Evolutionary conservation across 1,139 yeast species (phyloP).

Genomic region (Blastobotrys persicus): DNA sequence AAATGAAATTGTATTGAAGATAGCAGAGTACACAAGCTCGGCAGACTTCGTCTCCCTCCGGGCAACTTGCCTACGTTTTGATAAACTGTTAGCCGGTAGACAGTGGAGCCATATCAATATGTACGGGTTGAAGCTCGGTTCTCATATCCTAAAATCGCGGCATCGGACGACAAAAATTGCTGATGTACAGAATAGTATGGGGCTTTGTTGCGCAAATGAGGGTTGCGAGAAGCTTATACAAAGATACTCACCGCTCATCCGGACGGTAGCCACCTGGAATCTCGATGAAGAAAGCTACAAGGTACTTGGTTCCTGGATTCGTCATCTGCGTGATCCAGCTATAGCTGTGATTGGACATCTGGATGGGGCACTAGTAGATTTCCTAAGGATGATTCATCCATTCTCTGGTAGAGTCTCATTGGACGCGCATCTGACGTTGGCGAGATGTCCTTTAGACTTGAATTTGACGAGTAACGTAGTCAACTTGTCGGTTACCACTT

Average conservation of each 20-base stretch:
- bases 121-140: not conserved
- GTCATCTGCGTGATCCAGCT: not conserved
- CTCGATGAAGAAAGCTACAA: not conserved
- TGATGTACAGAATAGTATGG: not conserved
- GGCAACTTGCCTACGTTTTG: not conserved
- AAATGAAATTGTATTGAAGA: not conserved
- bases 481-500: not conserved
- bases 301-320: not conserved
- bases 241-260: slow-evolving; percentile 1
- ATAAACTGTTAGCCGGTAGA: not conserved
- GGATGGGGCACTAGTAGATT: not conserved
- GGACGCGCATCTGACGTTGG: not conserved
- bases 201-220: not conserved
- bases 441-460: not conserved
- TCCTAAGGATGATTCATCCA: not conserved
- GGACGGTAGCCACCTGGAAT: not conserved
- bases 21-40: not conserved
- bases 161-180: too few species aligned
- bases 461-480: not conserved
- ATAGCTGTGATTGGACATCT: not conserved
- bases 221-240: not conserved
- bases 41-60: slow-evolving; percentile 6
- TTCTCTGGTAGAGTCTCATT: not conserved
- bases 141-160: too few species aligned
- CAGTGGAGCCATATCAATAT: slow-evolving; percentile 2